These are phyloP conservation scores for Aspergillus sp. DNA, from an alignment of 2,329 filamentous ascomycete genomes.

Conservation along the genomic window DNA sequence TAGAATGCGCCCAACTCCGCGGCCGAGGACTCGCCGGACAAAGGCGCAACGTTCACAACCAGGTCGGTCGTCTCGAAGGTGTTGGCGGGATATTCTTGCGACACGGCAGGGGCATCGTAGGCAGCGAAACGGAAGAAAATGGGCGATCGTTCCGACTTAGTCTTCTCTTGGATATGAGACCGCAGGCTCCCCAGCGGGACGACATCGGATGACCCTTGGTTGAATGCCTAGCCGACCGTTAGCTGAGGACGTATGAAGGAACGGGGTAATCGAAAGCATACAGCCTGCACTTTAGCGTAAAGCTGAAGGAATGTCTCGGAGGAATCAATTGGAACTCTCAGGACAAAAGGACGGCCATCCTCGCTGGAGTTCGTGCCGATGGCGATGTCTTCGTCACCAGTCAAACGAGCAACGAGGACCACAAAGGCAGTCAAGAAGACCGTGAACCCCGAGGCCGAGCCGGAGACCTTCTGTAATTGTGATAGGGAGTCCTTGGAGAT, in stretches of 20 bases:
- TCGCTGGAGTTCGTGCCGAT: constrained; percentile 45
- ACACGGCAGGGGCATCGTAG: constrained; percentile 45
- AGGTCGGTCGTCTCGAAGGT: constrained; percentile 46
- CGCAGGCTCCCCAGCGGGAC: constrained; percentile 43
- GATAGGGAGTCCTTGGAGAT: constrained; percentile 36
- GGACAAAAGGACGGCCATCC: constrained; percentile 47
- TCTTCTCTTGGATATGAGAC: constrained; percentile 41
- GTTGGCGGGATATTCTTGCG: constrained; percentile 42
- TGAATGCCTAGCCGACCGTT: constrained; percentile 32
- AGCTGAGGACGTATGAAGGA: not conserved
- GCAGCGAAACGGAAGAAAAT: constrained; percentile 49
- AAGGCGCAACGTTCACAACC: constrained; percentile 39
- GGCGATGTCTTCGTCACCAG: constrained; percentile 51
- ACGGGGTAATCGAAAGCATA: constrained; percentile 15
- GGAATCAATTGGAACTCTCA: constrained; percentile 42
- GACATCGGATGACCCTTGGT: constrained; percentile 41
- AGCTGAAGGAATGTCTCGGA: constrained; percentile 44
- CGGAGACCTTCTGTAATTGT: constrained; percentile 40
- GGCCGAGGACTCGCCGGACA: constrained; percentile 20
- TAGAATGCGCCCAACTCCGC: constrained; percentile 43
- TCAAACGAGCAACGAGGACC: constrained; percentile 46
- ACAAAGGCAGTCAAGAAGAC: constrained; percentile 46
- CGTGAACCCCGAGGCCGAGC: constrained; percentile 37
- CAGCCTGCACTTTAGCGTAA: constrained; percentile 41
- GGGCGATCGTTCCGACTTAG: constrained; percentile 39